Evolutionary conservation across 176 grass and related monocot genomes (phyloP).

Genomic region (Avena sativa): DNA sequence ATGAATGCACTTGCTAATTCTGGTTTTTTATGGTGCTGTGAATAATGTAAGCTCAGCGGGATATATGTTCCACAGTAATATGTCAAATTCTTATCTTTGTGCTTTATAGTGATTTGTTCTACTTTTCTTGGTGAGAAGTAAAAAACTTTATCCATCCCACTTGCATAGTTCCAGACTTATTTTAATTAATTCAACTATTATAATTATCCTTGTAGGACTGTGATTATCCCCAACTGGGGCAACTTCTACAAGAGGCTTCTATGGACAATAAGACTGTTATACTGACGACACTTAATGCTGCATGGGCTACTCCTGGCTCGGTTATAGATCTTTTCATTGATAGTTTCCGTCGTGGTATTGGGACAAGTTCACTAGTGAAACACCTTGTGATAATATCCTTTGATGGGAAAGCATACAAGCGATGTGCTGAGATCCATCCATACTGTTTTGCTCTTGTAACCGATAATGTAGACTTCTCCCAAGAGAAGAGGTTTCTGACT

Average conservation of each 20-base stretch:
- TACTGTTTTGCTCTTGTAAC: constrained; percentile 70
- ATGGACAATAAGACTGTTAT: constrained; percentile 74
- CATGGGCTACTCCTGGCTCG: constrained; percentile 73
- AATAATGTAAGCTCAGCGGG: not conserved
- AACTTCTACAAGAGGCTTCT: constrained; percentile 61
- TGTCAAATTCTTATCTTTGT: not conserved
- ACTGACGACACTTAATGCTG: constrained; percentile 68
- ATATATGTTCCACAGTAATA: not conserved
- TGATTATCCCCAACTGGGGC: constrained; percentile 60
- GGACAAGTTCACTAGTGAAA: constrained; percentile 58
- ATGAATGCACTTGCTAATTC: not conserved
- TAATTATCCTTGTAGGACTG: constrained; percentile 51
- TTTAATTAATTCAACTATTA: not conserved
- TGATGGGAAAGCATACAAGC: constrained; percentile 62
- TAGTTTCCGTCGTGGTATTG: constrained; percentile 58
- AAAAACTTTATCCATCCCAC: not conserved
- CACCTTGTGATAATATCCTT: constrained; percentile 78
- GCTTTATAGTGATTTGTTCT: not conserved
- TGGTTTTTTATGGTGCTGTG: not conserved
- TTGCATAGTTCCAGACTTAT: not conserved
- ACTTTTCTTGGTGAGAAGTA: not conserved
- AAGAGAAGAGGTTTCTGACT: constrained; percentile 72
- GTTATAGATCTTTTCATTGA: constrained; percentile 81
- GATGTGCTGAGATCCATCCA: constrained; percentile 62
- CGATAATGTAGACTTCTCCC: constrained; percentile 59